phyloP scores from a whole-genome alignment of 805 yeast genomes.

The Saccharomyces cerevisiae region DNA sequence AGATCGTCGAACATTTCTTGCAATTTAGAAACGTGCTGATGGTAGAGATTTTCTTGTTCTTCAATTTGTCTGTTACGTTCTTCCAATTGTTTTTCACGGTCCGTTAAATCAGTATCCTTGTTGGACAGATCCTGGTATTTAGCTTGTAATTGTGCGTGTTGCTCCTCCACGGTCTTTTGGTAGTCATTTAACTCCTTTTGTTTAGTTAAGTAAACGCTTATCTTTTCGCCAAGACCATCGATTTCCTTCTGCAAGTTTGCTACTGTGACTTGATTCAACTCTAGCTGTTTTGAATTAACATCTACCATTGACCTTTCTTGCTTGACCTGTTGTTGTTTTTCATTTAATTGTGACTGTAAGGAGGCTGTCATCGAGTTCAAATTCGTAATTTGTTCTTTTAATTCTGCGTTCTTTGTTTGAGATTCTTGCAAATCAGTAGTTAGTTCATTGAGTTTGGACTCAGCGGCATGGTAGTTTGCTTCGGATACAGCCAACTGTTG shows the following conservation, averaged over 20 bases:
- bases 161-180: slow-evolving; percentile 32
- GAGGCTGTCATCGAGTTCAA: slow-evolving; percentile 60
- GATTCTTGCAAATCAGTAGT: slow-evolving; percentile 54
- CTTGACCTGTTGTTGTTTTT: slow-evolving; percentile 44
- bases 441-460: slow-evolving; percentile 52
- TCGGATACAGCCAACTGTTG: slow-evolving; percentile 70
- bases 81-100: slow-evolving; percentile 31
- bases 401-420: slow-evolving; percentile 55
- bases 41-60: slow-evolving; percentile 31
- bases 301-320: slow-evolving; percentile 56
- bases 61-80: slow-evolving; percentile 29
- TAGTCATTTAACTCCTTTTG: slow-evolving; percentile 33
- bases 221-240: slow-evolving; percentile 26
- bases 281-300: slow-evolving; percentile 63
- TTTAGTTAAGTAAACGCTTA: slow-evolving; percentile 20
- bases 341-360: slow-evolving; percentile 47
- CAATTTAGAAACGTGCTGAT: slow-evolving; percentile 32
- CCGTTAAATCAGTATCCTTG: slow-evolving; percentile 29
- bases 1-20: slow-evolving; percentile 31
- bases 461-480: slow-evolving; percentile 66
- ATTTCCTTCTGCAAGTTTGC: slow-evolving; percentile 38
- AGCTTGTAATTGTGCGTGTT: slow-evolving; percentile 30
- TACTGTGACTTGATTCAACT: slow-evolving; percentile 47
- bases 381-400: slow-evolving; percentile 61
- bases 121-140: slow-evolving; percentile 29